Evolutionary conservation across 495 filamentous ascomycete species (phyloP).

Genomic region (Aspergillus indologenus): DNA sequence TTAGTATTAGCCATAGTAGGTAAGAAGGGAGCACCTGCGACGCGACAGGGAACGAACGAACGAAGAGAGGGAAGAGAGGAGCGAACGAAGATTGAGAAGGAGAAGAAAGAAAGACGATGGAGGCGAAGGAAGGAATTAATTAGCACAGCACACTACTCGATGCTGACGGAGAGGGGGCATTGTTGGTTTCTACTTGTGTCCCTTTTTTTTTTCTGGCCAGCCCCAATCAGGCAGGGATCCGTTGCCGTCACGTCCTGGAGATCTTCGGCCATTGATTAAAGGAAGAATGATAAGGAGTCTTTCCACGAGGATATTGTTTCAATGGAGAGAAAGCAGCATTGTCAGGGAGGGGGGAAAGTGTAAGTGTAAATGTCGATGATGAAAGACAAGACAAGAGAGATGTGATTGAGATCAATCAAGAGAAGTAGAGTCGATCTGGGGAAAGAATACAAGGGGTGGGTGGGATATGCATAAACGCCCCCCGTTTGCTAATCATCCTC

Average conservation of each 20-base stretch:
- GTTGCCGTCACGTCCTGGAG: conserved; percentile 5
- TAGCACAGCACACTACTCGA: neutral
- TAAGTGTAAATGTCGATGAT: neutral
- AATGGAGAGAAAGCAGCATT: neutral
- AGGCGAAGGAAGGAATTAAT: conserved; percentile 13
- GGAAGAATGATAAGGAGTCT: neutral
- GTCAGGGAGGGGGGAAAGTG: neutral
- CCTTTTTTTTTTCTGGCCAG: conserved; percentile 5
- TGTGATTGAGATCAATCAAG: neutral
- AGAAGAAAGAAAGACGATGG: neutral
- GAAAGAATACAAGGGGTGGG: neutral
- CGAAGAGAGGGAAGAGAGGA: conserved; percentile 1
- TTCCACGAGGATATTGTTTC: neutral
- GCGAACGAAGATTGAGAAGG: conserved; percentile 1
- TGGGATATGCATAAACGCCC: neutral
- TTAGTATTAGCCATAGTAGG: neutral
- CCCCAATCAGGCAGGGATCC: conserved; percentile 14
- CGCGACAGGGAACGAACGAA: conserved; percentile 1
- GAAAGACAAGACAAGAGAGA: neutral
- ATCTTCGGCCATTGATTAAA: neutral
- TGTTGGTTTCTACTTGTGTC: neutral
- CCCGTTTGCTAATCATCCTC: neutral
- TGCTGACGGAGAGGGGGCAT: neutral
- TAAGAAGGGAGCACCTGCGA: neutral
- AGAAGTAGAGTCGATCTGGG: neutral